phyloP scores from a whole-genome alignment of 1,284 basidiomycete species.

The Moesziomyces antarcticus region DNA sequence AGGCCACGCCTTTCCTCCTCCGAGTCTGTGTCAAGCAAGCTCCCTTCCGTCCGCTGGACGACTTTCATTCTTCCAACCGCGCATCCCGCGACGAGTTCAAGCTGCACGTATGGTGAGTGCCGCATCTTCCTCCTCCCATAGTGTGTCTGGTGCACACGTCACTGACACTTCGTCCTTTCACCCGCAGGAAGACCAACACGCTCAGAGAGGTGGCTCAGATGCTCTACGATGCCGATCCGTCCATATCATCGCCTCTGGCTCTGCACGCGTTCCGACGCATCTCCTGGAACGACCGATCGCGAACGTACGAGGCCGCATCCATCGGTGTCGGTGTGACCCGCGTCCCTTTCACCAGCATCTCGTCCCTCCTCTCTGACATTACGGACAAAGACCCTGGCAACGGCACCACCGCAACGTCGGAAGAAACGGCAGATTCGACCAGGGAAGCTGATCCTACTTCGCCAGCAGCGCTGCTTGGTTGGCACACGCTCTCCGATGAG shows the following conservation, averaged over 20 bases:
- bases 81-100: conserved; percentile 38
- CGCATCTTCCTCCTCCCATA: not conserved
- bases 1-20: conserved; percentile 47
- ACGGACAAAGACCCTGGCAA: conserved; percentile 17
- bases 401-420: conserved; percentile 9
- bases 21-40: conserved; percentile 36
- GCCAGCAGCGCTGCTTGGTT: conserved; percentile 17
- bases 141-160: not conserved
- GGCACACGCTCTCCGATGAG: conserved; percentile 20
- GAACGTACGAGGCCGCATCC: conserved; percentile 20
- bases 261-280: conserved; percentile 54
- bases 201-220: conserved; percentile 55
- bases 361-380: conserved; percentile 26
- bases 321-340: conserved; percentile 50
- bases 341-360: conserved; percentile 27
- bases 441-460: not conserved
- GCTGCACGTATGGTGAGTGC: conserved; percentile 53
- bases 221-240: conserved; percentile 48
- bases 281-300: conserved; percentile 15
- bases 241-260: conserved; percentile 42
- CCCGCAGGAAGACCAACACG: conserved; percentile 55
- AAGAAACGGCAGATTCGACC: not conserved
- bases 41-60: conserved; percentile 38
- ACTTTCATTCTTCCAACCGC: conserved; percentile 31
- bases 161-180: not conserved